Percentiles rank a stretch among this genome's conserved stretches.
phyloP scores from a whole-genome alignment of 192 early-diverging fungal genomes.

The Pilaira anomala region DNA sequence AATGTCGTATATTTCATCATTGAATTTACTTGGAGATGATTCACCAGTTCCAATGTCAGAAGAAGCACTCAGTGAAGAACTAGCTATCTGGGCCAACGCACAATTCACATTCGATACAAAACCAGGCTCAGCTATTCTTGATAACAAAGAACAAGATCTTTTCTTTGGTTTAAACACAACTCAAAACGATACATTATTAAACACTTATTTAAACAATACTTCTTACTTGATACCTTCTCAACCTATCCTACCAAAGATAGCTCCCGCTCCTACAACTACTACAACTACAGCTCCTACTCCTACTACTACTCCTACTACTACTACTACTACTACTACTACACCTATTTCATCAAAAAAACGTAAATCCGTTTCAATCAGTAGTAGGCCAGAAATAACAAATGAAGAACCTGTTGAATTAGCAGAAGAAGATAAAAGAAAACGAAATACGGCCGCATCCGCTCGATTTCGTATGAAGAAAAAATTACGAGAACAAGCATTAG shows the following conservation, averaged over 20 bases:
- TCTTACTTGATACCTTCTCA: conserved; percentile 10
- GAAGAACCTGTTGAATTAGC: not conserved
- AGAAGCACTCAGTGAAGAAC: conserved; percentile 64
- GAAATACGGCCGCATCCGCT: conserved; percentile 95
- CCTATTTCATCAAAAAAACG: not conserved
- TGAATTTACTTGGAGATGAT: conserved; percentile 30
- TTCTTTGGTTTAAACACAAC: not conserved
- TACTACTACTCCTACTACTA: not conserved
- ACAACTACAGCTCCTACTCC: not conserved
- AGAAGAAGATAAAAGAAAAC: conserved; percentile 83
- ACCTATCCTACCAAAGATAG: conserved; percentile 1
- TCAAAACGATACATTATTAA: no score
- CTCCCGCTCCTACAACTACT: not conserved
- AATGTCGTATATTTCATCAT: conserved; percentile 34
- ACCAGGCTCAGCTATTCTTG: conserved; percentile 44
- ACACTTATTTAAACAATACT: no score
- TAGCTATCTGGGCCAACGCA: conserved; percentile 69
- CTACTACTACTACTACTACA: conserved; percentile 18
- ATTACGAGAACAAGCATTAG: conserved; percentile 79
- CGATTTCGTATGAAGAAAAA: conserved; percentile 97
- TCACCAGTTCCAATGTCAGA: conserved; percentile 39
- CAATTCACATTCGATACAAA: conserved; percentile 68
- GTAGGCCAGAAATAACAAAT: not conserved
- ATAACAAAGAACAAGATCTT: conserved; percentile 12
- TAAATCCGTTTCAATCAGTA: not conserved